A percentile compares a stretch with the other conserved stretches of the same genome.
Evolutionary conservation across 2,329 filamentous ascomycete species (phyloP).

Genomic region (Ceratocystis harringtonii): DNA sequence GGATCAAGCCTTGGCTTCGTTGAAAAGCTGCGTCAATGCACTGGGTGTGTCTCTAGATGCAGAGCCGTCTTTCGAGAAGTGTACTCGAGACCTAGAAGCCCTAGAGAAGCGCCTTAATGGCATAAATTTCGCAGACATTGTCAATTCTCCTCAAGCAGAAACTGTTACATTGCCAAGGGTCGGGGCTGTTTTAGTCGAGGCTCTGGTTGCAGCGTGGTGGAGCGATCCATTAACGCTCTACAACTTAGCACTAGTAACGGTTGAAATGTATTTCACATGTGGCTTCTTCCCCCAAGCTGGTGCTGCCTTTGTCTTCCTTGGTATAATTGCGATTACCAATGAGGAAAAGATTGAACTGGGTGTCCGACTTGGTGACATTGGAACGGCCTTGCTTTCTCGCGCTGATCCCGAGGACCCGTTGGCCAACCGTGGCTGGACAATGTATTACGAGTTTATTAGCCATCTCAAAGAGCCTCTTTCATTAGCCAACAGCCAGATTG

Average conservation of each 20-base stretch:
- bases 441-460: conserved; percentile 54
- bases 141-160: conserved; percentile 22
- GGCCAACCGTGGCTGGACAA: conserved; percentile 51
- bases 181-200: conserved; percentile 55
- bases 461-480: conserved; percentile 51
- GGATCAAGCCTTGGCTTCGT: conserved; percentile 48
- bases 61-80: conserved; percentile 56
- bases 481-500: conserved; percentile 43
- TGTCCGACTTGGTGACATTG: conserved; percentile 46
- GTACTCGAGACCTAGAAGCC: conserved; percentile 57
- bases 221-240: conserved; percentile 58
- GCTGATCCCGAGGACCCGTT: conserved; percentile 44
- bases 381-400: conserved; percentile 48
- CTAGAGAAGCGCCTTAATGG: conserved; percentile 44
- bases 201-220: conserved; percentile 59
- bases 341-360: conserved; percentile 59
- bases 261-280: conserved; percentile 47
- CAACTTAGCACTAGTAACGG: conserved; percentile 50
- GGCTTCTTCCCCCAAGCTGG: conserved; percentile 57
- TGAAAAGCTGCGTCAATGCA: conserved; percentile 56
- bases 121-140: conserved; percentile 35
- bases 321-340: conserved; percentile 49
- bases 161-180: conserved; percentile 45
- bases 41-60: conserved; percentile 53
- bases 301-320: conserved; percentile 52